A percentile compares a stretch with the other conserved stretches of the same genome.
Conservation (phyloP, 352 stramenopile species). For the Peronospora destructor region DNA sequence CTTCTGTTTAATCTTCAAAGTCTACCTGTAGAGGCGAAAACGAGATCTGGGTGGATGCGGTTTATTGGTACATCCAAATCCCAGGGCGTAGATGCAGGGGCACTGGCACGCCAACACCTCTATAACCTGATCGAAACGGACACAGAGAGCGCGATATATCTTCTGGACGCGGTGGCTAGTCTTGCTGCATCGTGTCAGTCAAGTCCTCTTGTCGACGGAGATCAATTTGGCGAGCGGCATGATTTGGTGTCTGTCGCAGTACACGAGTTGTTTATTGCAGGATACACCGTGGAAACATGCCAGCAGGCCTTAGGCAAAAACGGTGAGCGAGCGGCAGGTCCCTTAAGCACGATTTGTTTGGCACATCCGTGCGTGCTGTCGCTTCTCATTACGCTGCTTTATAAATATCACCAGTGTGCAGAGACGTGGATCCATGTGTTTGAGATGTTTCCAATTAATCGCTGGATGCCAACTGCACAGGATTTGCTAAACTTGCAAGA, state of each 20-base stretch:
- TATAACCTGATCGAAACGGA: conserved; percentile 58
- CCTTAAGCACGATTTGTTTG: conserved; percentile 59
- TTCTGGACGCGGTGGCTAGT: conserved; percentile 66
- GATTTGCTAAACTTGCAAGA: conserved; percentile 73
- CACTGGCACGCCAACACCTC: conserved; percentile 38
- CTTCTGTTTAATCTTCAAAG: conserved; percentile 66
- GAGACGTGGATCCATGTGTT: conserved; percentile 80
- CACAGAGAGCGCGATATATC: conserved; percentile 54
- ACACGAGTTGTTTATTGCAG: conserved; percentile 61
- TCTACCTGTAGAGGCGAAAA: conserved; percentile 58
- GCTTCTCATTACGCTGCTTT: conserved; percentile 50
- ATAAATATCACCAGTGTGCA: conserved; percentile 75
- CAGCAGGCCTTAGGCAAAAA: conserved; percentile 41
- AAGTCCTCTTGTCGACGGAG: not conserved
- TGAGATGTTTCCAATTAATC: conserved; percentile 81
- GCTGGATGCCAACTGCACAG: conserved; percentile 56
- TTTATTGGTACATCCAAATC: conserved; percentile 50
- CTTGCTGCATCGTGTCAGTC: conserved; percentile 33
- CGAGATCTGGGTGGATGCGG: conserved; percentile 44
- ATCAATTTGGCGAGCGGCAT: conserved; percentile 21
- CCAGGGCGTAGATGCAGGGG: conserved; percentile 22
- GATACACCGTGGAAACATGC: conserved; percentile 43
- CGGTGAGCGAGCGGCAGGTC: conserved; percentile 41
- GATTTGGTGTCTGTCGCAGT: conserved; percentile 50
- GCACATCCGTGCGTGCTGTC: conserved; percentile 56